These are phyloP conservation scores for Chrysosporium keratinophilum DNA, from an alignment of 2,329 filamentous ascomycete genomes.

Conservation along the genomic window DNA sequence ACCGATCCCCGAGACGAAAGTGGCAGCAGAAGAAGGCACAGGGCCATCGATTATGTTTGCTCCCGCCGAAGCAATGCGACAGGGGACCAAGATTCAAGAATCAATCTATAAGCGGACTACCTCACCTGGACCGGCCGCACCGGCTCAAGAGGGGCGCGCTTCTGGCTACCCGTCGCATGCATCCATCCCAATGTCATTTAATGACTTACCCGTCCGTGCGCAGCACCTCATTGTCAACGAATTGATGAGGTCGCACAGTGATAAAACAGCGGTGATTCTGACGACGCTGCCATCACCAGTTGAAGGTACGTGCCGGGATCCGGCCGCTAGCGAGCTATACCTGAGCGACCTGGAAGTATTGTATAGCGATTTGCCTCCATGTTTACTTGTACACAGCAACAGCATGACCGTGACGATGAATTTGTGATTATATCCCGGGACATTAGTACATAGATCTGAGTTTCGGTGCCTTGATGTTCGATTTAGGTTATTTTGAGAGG, in stretches of 20 bases:
- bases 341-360: constrained; percentile 68
- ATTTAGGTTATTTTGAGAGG: too few species aligned
- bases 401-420: constrained; percentile 69
- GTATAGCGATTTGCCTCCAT: constrained; percentile 64
- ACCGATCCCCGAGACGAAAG: constrained; percentile 59
- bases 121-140: constrained; percentile 15
- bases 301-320: constrained; percentile 63
- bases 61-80: constrained; percentile 28
- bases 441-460: too few species aligned
- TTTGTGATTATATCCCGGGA: constrained; percentile 22
- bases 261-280: constrained; percentile 65
- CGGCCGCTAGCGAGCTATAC: constrained; percentile 61
- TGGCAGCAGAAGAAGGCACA: constrained; percentile 53
- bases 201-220: constrained; percentile 71
- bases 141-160: constrained; percentile 18
- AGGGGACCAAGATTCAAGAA: constrained; percentile 18
- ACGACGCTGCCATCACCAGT: constrained; percentile 73
- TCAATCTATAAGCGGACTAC: constrained; percentile 33
- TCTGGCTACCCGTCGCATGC: constrained; percentile 48
- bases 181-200: constrained; percentile 65
- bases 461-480: too few species aligned
- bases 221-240: constrained; percentile 84
- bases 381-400: constrained; percentile 72
- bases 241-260: constrained; percentile 59
- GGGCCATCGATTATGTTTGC: constrained; percentile 69